Percentiles rank a stretch among this genome's conserved stretches.
These are phyloP conservation scores for Cyathus pygmaeus DNA, from an alignment of 1,284 basidiomycete genomes.

Conservation along the genomic window DNA sequence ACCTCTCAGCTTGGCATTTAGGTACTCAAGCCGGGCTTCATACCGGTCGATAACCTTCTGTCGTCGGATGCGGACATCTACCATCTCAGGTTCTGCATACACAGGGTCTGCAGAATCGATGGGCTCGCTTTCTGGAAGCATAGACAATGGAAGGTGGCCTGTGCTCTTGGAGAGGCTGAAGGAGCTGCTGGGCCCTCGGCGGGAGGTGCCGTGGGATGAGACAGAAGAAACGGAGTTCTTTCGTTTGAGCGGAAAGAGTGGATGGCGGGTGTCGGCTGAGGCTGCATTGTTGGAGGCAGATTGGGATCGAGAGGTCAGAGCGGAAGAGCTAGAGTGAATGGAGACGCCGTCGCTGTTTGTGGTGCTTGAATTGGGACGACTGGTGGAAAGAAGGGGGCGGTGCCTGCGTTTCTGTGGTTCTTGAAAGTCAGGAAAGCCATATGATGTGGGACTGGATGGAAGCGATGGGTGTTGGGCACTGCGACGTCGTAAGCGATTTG, in stretches of 20 bases:
- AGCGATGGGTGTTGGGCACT: constrained; percentile 41
- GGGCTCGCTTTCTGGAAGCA: constrained; percentile 17
- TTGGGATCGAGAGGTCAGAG: constrained; percentile 46
- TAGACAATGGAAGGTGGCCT: constrained; percentile 38
- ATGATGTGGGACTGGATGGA: constrained; percentile 36
- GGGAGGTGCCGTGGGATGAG: constrained; percentile 37
- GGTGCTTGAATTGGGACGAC: constrained; percentile 11
- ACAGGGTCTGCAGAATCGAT: constrained; percentile 13
- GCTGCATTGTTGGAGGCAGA: constrained; percentile 40
- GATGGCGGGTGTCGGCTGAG: constrained; percentile 28
- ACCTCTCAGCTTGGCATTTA: constrained; percentile 76
- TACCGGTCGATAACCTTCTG: constrained; percentile 74
- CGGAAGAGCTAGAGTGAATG: constrained; percentile 54
- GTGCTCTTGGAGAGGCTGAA: constrained; percentile 43
- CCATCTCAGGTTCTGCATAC: constrained; percentile 56
- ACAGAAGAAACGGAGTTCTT: constrained; percentile 58
- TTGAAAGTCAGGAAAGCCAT: constrained; percentile 24
- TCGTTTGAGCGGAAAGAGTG: constrained; percentile 41
- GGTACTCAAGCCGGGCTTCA: constrained; percentile 73
- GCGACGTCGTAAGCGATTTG: constrained; percentile 57
- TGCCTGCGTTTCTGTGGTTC: constrained; percentile 45
- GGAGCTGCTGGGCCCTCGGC: constrained; percentile 21
- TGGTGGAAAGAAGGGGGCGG: constrained; percentile 27
- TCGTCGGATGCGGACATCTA: constrained; percentile 67
- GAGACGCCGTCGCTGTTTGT: constrained; percentile 47